Evolutionary conservation across 1,284 basidiomycete genomes (phyloP).

Genomic region (Fistulina hepatica): DNA sequence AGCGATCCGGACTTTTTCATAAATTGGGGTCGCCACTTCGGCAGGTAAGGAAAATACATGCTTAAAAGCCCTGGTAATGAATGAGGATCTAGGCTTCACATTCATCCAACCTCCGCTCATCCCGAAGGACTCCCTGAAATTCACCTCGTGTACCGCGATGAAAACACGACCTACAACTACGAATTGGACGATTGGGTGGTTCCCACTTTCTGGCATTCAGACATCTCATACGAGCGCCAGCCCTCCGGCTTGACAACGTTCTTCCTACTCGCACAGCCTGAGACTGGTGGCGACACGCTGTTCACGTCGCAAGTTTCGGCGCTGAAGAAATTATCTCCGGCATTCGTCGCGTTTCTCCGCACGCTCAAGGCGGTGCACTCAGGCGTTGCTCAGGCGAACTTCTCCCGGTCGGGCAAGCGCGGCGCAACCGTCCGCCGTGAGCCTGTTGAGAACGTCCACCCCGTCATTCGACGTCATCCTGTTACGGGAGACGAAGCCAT

Average conservation of each 20-base stretch:
- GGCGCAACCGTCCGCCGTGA: slow-evolving; percentile 65
- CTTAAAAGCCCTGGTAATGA: too few relatives aligned
- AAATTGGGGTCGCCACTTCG: slow-evolving; percentile 57
- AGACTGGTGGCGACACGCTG: slow-evolving; percentile 71
- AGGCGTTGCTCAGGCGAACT: slow-evolving; percentile 66
- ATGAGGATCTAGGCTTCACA: too few relatives aligned
- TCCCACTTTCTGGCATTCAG: slow-evolving; percentile 65
- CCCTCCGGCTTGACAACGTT: slow-evolving; percentile 80
- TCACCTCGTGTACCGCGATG: slow-evolving; percentile 68
- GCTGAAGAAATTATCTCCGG: slow-evolving; percentile 58
- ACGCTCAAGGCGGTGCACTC: slow-evolving; percentile 71
- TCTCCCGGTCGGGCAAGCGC: slow-evolving; percentile 55
- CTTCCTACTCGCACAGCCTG: slow-evolving; percentile 68
- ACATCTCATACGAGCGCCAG: slow-evolving; percentile 76
- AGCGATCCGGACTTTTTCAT: slow-evolving; percentile 58
- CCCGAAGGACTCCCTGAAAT: slow-evolving; percentile 61
- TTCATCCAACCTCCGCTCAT: slow-evolving; percentile 73
- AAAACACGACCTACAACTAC: slow-evolving; percentile 59
- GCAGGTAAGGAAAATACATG: too few relatives aligned
- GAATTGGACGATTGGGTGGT: slow-evolving; percentile 55
- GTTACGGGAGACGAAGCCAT: slow-evolving; percentile 76
- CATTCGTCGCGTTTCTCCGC: slow-evolving; percentile 63
- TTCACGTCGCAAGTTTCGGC: slow-evolving; percentile 65
- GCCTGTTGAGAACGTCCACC: slow-evolving; percentile 66
- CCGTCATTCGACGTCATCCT: slow-evolving; percentile 60